phyloP scores from a whole-genome alignment of 495 filamentous ascomycete species.

The Aspergillus carlsbadensis region DNA sequence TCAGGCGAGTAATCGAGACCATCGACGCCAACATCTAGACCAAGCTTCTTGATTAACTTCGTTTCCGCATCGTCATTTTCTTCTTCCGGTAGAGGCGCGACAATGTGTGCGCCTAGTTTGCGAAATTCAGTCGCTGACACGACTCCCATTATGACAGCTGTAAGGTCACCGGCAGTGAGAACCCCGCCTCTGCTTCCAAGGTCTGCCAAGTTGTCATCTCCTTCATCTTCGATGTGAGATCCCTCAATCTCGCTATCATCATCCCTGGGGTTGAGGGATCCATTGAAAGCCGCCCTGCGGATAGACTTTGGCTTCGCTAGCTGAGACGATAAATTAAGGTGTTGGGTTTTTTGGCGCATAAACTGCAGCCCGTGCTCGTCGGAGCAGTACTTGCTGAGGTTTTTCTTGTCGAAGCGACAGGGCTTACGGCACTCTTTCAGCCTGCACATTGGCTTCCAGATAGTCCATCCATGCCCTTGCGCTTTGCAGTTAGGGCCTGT shows the following conservation, averaged over 20 bases:
- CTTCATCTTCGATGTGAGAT: constrained; percentile 19
- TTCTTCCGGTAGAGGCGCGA: constrained; percentile 38
- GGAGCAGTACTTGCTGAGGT: constrained; percentile 66
- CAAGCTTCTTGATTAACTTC: constrained; percentile 73
- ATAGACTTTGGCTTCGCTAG: constrained; percentile 13
- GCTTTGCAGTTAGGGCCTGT: constrained; percentile 59
- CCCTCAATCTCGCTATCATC: constrained; percentile 14
- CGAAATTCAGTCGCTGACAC: constrained; percentile 54
- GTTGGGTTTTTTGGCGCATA: constrained; percentile 44
- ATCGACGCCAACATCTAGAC: constrained; percentile 31
- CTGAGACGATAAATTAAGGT: constrained; percentile 25
- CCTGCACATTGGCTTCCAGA: constrained; percentile 71
- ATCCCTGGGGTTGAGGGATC: constrained; percentile 3
- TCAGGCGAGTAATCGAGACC: constrained; percentile 39
- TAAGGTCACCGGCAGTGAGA: constrained; percentile 57
- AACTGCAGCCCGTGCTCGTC: constrained; percentile 63
- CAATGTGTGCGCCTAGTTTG: constrained; percentile 53
- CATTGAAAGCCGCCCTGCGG: constrained; percentile 8
- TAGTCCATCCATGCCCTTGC: constrained; percentile 53
- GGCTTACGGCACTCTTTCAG: constrained; percentile 59
- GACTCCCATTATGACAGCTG: constrained; percentile 48
- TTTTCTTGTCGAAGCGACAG: constrained; percentile 48
- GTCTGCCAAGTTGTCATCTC: constrained; percentile 39
- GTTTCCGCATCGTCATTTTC: constrained; percentile 13
- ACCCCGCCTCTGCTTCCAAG: constrained; percentile 56